Evolutionary conservation across 2,329 filamentous ascomycete genomes (phyloP).

Genomic region (Pezicula carpinea): DNA sequence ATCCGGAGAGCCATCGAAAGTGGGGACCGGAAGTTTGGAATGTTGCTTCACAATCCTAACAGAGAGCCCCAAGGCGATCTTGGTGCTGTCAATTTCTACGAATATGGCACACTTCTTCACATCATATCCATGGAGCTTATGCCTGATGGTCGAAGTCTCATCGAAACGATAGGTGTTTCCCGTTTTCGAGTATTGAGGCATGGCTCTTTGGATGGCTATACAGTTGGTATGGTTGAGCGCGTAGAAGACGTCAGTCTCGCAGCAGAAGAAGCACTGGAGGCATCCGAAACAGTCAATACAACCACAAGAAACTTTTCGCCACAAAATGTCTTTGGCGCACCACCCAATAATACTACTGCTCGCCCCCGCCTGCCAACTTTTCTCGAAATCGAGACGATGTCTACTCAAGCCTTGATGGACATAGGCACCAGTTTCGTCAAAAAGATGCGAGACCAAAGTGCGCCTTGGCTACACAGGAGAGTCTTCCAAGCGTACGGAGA

Average conservation of each 20-base stretch:
- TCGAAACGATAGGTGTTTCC: slow-evolving; percentile 72
- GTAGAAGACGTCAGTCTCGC: slow-evolving; percentile 77
- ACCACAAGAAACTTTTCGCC: slow-evolving; percentile 11
- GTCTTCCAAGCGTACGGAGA: slow-evolving; percentile 73
- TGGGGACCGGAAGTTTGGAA: slow-evolving; percentile 73
- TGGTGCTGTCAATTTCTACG: slow-evolving; percentile 54
- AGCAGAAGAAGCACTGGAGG: slow-evolving; percentile 75
- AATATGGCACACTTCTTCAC: slow-evolving; percentile 73
- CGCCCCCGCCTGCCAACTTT: not conserved
- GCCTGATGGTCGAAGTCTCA: slow-evolving; percentile 73
- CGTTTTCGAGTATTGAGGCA: slow-evolving; percentile 69
- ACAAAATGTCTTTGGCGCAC: slow-evolving; percentile 14
- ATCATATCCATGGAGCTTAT: slow-evolving; percentile 71
- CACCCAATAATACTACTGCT: slow-evolving; percentile 12
- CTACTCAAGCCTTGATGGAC: slow-evolving; percentile 67
- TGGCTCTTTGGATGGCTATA: slow-evolving; percentile 68
- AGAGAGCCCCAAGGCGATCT: slow-evolving; percentile 47
- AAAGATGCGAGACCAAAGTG: slow-evolving; percentile 63
- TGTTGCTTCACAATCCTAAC: slow-evolving; percentile 68
- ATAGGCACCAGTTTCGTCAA: slow-evolving; percentile 63
- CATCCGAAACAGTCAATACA: slow-evolving; percentile 48
- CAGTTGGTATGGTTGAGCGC: slow-evolving; percentile 69
- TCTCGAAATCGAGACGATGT: slow-evolving; percentile 34
- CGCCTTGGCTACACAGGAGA: slow-evolving; percentile 69
- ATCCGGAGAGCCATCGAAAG: slow-evolving; percentile 69